Base-by-base conservation (phyloP, 192 early-diverging fungal species). In the Neocallimastix lanati region DNA sequence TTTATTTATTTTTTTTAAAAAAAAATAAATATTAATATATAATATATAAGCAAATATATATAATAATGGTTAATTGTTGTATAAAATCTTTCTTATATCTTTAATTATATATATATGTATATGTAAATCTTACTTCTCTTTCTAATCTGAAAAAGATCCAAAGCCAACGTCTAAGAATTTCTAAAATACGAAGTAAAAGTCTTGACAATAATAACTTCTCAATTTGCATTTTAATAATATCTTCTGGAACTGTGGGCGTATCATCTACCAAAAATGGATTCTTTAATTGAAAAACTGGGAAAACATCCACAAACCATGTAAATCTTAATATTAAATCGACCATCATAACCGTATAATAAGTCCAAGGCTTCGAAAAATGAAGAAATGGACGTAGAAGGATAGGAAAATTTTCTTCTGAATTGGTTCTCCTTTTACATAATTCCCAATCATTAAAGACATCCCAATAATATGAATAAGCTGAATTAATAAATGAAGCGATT, bases 101-200 rank as follows among this genome's bases (percentile, higher is more conserved):
- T n/a, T 50, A 4, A 21, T 4, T 21, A 21, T 16, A 21, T n/a
- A n/a, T n/a, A n/a, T n/a, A n/a, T 16, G 16, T 16, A 4, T 16
- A 4, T 50, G 2, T n/a, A n/a, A n/a, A 21, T 21, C 40, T 67
- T 67, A 67, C 50, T 80, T 94, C 94, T 33, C 89, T 85, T 84
- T 99, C 97, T 29, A 98, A 82, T 33, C 96, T 85, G 82, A 99
- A 92, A 78, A 97, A 93, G 0, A 95, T 92, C 97, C 97, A 99
- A 77, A 97, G 86, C 93, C 95, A 98, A 40, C 96, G 87, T 36
- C 96, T 82, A 28, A 92, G 79, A 13, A 99, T 88, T 84, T 98
- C 96, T 9, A 96, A 81, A 21, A 89, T 81, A 79, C 94, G 93
- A 81, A 98, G 85, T 80, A 90, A 86, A 77, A 97, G 88, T 13